Conservation (phyloP, 2,329 filamentous ascomycete species). For the Trichoderma semiorbis region DNA sequence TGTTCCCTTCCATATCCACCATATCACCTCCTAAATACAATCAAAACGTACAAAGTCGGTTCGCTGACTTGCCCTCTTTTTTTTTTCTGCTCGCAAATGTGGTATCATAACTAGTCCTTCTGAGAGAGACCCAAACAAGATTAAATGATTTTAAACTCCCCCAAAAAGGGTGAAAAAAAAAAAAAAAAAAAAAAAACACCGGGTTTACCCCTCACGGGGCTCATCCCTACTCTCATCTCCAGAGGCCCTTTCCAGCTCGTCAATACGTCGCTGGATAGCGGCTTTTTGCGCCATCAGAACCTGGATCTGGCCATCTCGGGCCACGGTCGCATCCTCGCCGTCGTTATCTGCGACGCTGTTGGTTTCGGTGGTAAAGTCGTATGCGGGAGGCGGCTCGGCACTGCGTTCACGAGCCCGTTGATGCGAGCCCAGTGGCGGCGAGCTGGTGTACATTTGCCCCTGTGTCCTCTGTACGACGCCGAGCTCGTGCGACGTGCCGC, state of each 20-base stretch:
- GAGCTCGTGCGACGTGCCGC: slow-evolving; percentile 23
- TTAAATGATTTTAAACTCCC: not conserved
- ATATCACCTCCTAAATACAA: not conserved
- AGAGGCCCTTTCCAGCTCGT: slow-evolving; percentile 30
- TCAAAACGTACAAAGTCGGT: not conserved
- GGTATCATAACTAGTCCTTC: slow-evolving; percentile 4
- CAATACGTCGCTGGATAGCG: slow-evolving; percentile 34
- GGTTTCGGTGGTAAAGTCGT: slow-evolving; percentile 28
- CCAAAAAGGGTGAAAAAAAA: not conserved
- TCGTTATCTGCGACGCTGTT: slow-evolving; percentile 25
- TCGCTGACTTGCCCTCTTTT: not conserved
- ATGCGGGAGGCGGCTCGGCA: slow-evolving; percentile 32
- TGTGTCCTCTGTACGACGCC: slow-evolving; percentile 23
- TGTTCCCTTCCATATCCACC: not conserved
- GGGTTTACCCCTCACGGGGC: not conserved
- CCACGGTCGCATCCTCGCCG: slow-evolving; percentile 20
- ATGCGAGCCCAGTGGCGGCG: not conserved
- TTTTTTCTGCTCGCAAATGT: not conserved
- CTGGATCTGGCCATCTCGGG: slow-evolving; percentile 32
- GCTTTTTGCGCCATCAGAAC: slow-evolving; percentile 34
- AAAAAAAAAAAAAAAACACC: not conserved
- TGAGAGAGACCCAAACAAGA: not conserved
- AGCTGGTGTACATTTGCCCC: slow-evolving; percentile 17
- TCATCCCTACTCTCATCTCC: not conserved
- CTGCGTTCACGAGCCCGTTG: slow-evolving; percentile 12